Base-by-base conservation (phyloP, 139 green algal genomes). In the Nannochloris sp. region DNA sequence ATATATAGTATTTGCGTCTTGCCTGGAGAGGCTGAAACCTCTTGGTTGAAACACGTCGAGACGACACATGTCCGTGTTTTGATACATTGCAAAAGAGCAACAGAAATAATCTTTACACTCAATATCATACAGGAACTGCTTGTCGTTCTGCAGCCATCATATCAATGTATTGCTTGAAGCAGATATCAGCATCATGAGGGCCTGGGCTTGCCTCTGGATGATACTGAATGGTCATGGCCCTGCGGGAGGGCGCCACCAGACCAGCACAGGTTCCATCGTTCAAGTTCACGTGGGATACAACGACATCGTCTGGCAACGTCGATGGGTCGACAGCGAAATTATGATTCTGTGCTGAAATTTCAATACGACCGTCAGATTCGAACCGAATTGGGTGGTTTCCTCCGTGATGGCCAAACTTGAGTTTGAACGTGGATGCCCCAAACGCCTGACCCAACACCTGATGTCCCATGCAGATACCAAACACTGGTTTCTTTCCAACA, bases 391-490 rank as follows among this genome's bases (percentile, higher is more conserved):
- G 93, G 84, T 99, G 93, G 86, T 99, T 99, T 63, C 92, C 93
- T 58, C 93, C 93, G 68, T 99, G 93, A 85, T 99, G 93, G 1
- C 93, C 93, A 72, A 99, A 99, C 73, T 95, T 95, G 31, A 99
- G 82, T 84, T 99, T 99, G 86, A 97, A 99, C 29, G 93, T 99
- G 59, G 75, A 87, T 61, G 84, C 89, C 43, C 93, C 93, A 63
- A 97, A 88, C 6, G 93, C 93, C 77, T 98, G 91, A 20, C 93
- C 93, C 64, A 98, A 71, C n/a, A 97, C 70, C 79, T 99, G 93
- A 81, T 99, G 93, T 1, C 93, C 93, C 93, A 99, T 99, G 89
- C 93, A 99, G 74, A 99, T 99, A 70, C 93, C 93, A 78, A 99
- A 97, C 64, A 95, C 82, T 6, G 93, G 93, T 78, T 93, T 89